Evolutionary conservation across 257 asterid genomes (phyloP), one percentile per base, ranked within the genome.

Genomic region (Coffea eugenioides): DNA sequence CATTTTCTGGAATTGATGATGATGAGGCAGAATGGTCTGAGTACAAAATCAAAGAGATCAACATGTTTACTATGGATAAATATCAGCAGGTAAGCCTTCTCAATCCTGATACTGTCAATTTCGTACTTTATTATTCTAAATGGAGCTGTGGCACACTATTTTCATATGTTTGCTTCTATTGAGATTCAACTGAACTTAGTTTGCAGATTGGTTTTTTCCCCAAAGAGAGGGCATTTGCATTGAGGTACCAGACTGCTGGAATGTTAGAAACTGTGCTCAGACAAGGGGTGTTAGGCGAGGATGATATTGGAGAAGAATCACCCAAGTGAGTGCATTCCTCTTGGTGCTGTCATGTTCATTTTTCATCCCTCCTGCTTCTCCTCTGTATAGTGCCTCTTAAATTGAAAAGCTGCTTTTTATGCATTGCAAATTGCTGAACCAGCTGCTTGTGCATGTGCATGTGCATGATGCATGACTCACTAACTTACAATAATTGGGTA

Each of bases 211-310:
- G 97, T 56, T 91, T 92, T 84, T 93, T 95, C 87, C 92, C 93
- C 2, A 65, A 90, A 80, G 94, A 93, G 86, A 93, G 92, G 90
- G 99, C 98, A 79, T 95, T 88, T 88, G 94, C 99, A 66, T 82
- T 93, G 91, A 89, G 99, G 78, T 95, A 95, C 85, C 99, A 91
- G 84, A 92, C 96, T 46, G 98, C 99, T 82, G 97, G 99, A 74
- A 95, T 95, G 99, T 86, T 95, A 84, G 99, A 95, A 77, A 95
- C 93, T 11, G 97, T 91, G 81, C 87, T 95, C 78, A 89, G 99
- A 87, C 97, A 93, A 77, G 98, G 98, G 83, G 98, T 95, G 83
- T 88, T 95, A 41, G 99, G 99, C 80, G 98, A 95, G 91, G 97
- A 93, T 87, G 99, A 95, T 84, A 90, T 90, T 14, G 98, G 93